Conservation (phyloP, 345 rosid species). For the Hibiscus trionum region DNA sequence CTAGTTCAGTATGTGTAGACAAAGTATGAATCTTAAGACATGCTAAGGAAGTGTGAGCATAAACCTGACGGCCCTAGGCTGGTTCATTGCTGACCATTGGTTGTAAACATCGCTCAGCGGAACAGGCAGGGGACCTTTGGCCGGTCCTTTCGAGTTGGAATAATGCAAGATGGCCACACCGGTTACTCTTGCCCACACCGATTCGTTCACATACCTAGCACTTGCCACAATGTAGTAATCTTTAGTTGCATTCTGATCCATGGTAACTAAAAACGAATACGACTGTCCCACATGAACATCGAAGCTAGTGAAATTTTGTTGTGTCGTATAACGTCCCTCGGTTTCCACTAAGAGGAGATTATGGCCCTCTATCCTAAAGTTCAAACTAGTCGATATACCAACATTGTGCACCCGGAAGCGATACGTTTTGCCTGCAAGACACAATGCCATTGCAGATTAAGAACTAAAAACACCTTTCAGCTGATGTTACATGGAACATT, state of each 20-base stretch:
- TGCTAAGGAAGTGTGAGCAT: conserved; percentile 1
- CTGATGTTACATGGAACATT: not conserved
- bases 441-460: conserved; percentile 4
- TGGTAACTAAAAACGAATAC: conserved; percentile 77
- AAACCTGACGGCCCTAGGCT: conserved; percentile 79
- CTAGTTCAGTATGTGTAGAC: not conserved
- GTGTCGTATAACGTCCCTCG: conserved; percentile 65
- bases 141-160: conserved; percentile 82
- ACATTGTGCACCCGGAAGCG: conserved; percentile 81
- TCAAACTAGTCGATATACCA: conserved; percentile 85
- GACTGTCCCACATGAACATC: conserved; percentile 95
- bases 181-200: conserved; percentile 83
- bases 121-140: conserved; percentile 68
- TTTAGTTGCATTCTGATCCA: conserved; percentile 76
- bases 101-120: conserved; percentile 58
- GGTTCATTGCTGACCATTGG: conserved; percentile 77
- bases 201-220: conserved; percentile 84
- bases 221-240: conserved; percentile 94
- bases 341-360: conserved; percentile 77
- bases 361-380: conserved; percentile 93
- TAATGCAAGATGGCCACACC: conserved; percentile 93
- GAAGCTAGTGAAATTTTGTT: conserved; percentile 65
- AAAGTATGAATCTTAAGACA: not conserved
- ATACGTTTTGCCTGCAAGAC: conserved; percentile 73
- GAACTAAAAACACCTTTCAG: not conserved